Conservation (phyloP, 2,329 filamentous ascomycete genomes). For the Pseudogymnoascus sp. region DNA sequence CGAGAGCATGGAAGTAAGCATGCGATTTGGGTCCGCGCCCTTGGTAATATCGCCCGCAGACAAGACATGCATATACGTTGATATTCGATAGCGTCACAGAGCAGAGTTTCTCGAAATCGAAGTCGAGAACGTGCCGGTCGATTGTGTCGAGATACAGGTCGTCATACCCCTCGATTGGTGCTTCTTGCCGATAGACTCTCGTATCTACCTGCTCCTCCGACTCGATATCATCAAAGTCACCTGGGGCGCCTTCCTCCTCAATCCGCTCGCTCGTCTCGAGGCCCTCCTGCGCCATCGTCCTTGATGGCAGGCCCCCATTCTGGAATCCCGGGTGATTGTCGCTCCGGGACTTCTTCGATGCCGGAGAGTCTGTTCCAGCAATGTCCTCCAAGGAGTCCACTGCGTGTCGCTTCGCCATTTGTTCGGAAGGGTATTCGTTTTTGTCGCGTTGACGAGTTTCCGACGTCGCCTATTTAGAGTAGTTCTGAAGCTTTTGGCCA, state of each 20-base stretch:
- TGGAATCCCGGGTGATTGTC: slow-evolving; percentile 27
- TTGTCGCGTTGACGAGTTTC: slow-evolving; percentile 2
- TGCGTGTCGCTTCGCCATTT: slow-evolving; percentile 51
- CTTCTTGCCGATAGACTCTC: slow-evolving; percentile 55
- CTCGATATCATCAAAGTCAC: slow-evolving; percentile 25
- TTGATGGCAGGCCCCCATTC: slow-evolving; percentile 24
- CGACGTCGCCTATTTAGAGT: background rate
- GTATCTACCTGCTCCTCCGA: slow-evolving; percentile 28
- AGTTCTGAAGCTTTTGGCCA: background rate
- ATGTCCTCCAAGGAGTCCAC: slow-evolving; percentile 54
- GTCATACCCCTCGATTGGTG: slow-evolving; percentile 79
- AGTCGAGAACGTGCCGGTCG: slow-evolving; percentile 85
- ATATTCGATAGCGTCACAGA: slow-evolving; percentile 95
- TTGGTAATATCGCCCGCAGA: slow-evolving; percentile 97
- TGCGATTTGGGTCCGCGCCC: slow-evolving; percentile 89
- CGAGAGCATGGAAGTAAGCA: slow-evolving; percentile 94
- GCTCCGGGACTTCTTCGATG: slow-evolving; percentile 50
- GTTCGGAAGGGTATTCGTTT: background rate
- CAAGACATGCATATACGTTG: slow-evolving; percentile 95
- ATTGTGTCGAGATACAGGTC: slow-evolving; percentile 98
- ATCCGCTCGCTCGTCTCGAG: slow-evolving; percentile 16
- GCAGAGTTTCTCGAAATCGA: slow-evolving; percentile 98
- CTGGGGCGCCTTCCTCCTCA: slow-evolving; percentile 22
- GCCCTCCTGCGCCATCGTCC: slow-evolving; percentile 22
- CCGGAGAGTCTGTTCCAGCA: slow-evolving; percentile 47